Evolutionary conservation across 495 filamentous ascomycete species (phyloP), one percentile per base, ranked within the genome.

Genomic region (Jackrogersella minutella): DNA sequence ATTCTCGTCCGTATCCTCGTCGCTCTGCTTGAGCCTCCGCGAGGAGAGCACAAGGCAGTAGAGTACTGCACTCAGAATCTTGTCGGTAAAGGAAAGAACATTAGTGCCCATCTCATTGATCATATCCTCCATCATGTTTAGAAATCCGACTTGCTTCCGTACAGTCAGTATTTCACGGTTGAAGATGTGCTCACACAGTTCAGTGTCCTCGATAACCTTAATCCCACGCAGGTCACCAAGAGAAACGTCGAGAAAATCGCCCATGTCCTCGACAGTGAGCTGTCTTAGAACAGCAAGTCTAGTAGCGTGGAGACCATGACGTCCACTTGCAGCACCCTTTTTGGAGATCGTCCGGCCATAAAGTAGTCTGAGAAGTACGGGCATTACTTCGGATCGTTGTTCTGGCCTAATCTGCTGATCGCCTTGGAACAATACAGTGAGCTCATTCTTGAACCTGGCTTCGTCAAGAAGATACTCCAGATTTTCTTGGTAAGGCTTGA

Each of bases 51-150:
- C 80, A 19, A 93, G 78, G 69, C 91, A 96, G 69, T 91, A 93
- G 2, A 97, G 74, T 5, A 96, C 79, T 2, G 92, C 85, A 69
- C 93, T 85, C 69, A 92, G 79, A 5, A 97, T 75, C 9, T 82
- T 79, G 33, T 81, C 75, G 24, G 88, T 80, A 62, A 88, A 92
- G 0, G 86, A 80, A 4, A 76, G 58, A 56, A 96, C 84, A 17
- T 85, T 87, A 13, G 80, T 86, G 40, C 92, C 91, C 21, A 97
- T 83, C 28, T 93, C 91, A 21, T 88, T 88, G 62, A 97, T 86
- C 72, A 98, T 85, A n/a, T 92, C 88, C 52, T 93, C 88, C 40
- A 95, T 81, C 91, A 98, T 94, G 71, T 93, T 93, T 39, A 97
- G 74, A 64, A 97, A 80, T 74, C 95, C 95, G 53, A 93, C 80